A percentile compares a stretch with the other conserved stretches of the same genome.
Conservation (phyloP, 441 rosid species). For the Populus trichocarpa region DNA sequence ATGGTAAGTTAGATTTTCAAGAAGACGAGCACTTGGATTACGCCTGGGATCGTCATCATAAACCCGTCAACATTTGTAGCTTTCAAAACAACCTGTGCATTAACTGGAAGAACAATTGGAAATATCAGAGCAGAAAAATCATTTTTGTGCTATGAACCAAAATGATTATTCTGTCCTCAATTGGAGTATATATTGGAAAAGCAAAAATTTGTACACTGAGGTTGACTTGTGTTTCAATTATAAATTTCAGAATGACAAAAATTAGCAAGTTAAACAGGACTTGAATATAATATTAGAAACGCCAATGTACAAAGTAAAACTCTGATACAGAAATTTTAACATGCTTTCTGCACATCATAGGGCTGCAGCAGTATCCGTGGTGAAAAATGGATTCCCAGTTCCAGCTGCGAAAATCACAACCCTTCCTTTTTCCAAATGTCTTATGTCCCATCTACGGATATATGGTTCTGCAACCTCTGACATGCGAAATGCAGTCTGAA, state of each 20-base stretch:
- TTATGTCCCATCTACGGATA: conserved; percentile 77
- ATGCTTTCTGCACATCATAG: conserved; percentile 94
- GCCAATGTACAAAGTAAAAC: background rate
- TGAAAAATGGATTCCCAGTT: conserved; percentile 94
- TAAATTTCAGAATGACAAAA: background rate
- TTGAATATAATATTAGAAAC: background rate
- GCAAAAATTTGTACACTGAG: background rate
- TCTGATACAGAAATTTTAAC: conserved; percentile 16
- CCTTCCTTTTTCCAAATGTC: conserved; percentile 96
- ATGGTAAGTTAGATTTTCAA: conserved; percentile 63
- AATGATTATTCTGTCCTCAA: background rate
- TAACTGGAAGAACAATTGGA: conserved; percentile 46
- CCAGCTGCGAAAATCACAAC: conserved; percentile 95
- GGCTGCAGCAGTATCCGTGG: conserved; percentile 95
- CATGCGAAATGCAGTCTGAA: conserved; percentile 29
- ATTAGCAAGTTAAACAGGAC: background rate
- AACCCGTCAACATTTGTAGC: conserved; percentile 93
- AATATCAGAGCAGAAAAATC: background rate
- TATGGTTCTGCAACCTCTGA: conserved; percentile 44
- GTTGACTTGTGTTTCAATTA: background rate
- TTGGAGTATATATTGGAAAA: background rate
- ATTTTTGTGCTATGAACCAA: background rate
- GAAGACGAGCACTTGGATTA: conserved; percentile 80
- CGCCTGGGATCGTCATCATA: conserved; percentile 76
- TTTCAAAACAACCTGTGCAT: conserved; percentile 87